These are phyloP conservation scores for Aspergillus sp. DNA, from an alignment of 2,329 filamentous ascomycete genomes.

Conservation along the genomic window DNA sequence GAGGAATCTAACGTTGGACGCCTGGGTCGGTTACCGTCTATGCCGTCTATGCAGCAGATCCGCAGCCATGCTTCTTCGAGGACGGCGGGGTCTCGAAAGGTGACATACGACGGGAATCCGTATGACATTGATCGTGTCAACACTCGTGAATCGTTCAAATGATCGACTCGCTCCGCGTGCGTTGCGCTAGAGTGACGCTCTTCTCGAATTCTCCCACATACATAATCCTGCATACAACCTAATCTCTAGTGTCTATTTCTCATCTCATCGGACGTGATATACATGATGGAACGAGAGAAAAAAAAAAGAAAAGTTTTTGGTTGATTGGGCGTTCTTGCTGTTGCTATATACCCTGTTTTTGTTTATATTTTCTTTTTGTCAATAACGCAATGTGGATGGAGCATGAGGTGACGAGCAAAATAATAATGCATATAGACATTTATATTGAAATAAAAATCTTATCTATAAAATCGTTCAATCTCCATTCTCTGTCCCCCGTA, in stretches of 20 bases:
- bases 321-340: not conserved
- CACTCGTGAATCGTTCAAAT: conserved; percentile 33
- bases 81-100: conserved; percentile 15
- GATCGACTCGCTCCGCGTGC: not conserved
- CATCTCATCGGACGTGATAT: not conserved
- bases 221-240: conserved; percentile 8
- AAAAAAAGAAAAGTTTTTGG: conserved; percentile 2
- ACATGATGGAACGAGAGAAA: conserved; percentile 7
- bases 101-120: conserved; percentile 38
- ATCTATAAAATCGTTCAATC: not conserved
- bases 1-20: conserved; percentile 14
- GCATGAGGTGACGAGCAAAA: not conserved
- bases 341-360: not conserved
- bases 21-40: not conserved
- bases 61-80: conserved; percentile 22
- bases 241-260: conserved; percentile 14
- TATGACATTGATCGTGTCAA: conserved; percentile 41
- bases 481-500: not conserved
- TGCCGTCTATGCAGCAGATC: conserved; percentile 15
- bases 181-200: not conserved
- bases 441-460: not conserved
- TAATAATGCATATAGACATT: not conserved
- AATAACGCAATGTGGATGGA: not conserved
- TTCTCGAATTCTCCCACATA: not conserved
- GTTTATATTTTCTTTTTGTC: not conserved